Evolutionary conservation across 1,284 basidiomycete genomes (phyloP).

Genomic region (Leccinum subspadiceum): DNA sequence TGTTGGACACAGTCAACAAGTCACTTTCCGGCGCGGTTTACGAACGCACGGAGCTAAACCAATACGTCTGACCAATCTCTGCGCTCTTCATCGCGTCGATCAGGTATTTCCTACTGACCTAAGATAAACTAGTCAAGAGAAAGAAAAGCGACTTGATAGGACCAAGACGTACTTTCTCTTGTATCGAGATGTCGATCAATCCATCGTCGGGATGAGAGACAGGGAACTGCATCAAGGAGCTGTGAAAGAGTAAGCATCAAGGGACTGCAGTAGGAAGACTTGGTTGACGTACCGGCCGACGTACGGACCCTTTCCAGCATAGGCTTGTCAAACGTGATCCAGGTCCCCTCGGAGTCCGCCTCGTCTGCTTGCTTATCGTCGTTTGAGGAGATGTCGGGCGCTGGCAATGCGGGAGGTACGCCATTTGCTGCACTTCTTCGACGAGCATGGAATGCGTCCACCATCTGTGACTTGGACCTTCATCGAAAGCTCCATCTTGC

Average conservation of each 20-base stretch:
- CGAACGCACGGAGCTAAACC: slow-evolving; percentile 51
- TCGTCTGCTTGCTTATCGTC: slow-evolving; percentile 23
- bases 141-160: not conserved
- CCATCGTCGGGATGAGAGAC: slow-evolving; percentile 79
- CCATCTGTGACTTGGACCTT: slow-evolving; percentile 76
- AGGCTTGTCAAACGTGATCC: slow-evolving; percentile 69
- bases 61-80: slow-evolving; percentile 66
- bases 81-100: slow-evolving; percentile 67
- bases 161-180: slow-evolving; percentile 52
- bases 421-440: slow-evolving; percentile 32
- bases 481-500: slow-evolving; percentile 69
- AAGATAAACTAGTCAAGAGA: slow-evolving; percentile 32
- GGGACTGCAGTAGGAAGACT: not conserved
- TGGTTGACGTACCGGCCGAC: slow-evolving; percentile 52
- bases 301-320: slow-evolving; percentile 74
- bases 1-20: slow-evolving; percentile 29
- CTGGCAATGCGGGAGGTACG: slow-evolving; percentile 18
- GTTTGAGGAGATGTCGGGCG: slow-evolving; percentile 15
- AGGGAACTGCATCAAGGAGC: slow-evolving; percentile 87
- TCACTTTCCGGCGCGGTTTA: not conserved
- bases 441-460: slow-evolving; percentile 40
- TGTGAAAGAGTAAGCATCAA: slow-evolving; percentile 21
- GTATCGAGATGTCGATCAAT: slow-evolving; percentile 73
- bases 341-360: slow-evolving; percentile 46
- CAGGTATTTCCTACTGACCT: slow-evolving; percentile 48